Evolutionary conservation across 306 rosid genomes (phyloP).

Genomic region (Vigna angularis): DNA sequence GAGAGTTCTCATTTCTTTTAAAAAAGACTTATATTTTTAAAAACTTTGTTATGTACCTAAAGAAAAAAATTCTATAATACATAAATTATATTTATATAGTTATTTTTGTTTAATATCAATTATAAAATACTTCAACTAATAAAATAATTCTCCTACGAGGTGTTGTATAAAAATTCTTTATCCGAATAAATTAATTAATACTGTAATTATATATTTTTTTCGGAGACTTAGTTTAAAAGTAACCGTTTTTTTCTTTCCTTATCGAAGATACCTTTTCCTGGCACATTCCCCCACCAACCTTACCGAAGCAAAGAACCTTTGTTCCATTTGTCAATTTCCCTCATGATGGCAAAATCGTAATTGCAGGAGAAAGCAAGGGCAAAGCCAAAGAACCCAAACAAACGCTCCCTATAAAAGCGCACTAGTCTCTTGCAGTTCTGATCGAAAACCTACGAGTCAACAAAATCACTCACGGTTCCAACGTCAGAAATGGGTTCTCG

Average conservation of each 20-base stretch:
- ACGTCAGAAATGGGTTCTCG: slow-evolving; percentile 60
- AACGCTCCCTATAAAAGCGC: background rate
- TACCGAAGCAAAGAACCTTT: background rate
- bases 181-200: too few species aligned
- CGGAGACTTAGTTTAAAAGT: background rate
- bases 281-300: background rate
- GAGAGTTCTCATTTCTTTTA: too few species aligned
- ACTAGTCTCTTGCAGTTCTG: background rate
- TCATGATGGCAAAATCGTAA: background rate
- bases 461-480: background rate
- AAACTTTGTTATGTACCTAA: too few species aligned
- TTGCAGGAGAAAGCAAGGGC: background rate
- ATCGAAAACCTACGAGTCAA: background rate
- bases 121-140: too few species aligned
- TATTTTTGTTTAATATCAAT: too few species aligned
- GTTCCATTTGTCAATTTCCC: background rate
- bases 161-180: too few species aligned
- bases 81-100: too few species aligned
- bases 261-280: background rate
- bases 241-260: background rate
- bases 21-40: too few species aligned
- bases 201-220: background rate
- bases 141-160: too few species aligned
- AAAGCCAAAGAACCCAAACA: background rate
- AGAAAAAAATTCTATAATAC: too few species aligned